Conservation (phyloP, 2,329 filamentous ascomycete species). For the Fusarium equiseti region DNA sequence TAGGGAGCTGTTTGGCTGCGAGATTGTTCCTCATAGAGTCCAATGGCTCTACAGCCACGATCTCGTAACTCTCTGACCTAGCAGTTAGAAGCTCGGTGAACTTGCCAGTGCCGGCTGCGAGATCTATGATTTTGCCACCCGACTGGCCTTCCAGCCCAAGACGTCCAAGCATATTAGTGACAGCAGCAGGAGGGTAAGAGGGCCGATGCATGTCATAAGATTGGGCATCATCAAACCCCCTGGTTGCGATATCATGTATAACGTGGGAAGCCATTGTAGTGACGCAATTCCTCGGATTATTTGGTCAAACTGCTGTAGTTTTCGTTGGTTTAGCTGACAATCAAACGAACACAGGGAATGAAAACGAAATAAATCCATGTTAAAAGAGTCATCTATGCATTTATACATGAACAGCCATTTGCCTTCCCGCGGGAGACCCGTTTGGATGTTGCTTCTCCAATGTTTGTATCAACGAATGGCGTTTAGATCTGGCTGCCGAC, state of each 20-base stretch:
- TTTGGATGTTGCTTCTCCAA: conserved; percentile 2
- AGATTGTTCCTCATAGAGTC: conserved; percentile 73
- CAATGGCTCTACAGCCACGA: conserved; percentile 75
- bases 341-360: conserved; percentile 10
- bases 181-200: conserved; percentile 70
- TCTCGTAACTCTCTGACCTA: conserved; percentile 68
- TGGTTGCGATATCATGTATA: conserved; percentile 64
- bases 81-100: conserved; percentile 73
- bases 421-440: conserved; percentile 25
- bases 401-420: conserved; percentile 32
- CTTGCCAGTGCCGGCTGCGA: conserved; percentile 78
- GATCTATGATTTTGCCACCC: conserved; percentile 68
- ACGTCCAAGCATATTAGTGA: conserved; percentile 67
- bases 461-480: conserved; percentile 29
- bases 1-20: conserved; percentile 65
- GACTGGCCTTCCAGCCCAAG: conserved; percentile 63
- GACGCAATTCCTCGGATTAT: background rate
- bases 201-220: conserved; percentile 77
- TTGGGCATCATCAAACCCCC: conserved; percentile 74
- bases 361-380: background rate
- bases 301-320: conserved; percentile 4
- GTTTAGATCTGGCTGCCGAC: conserved; percentile 29
- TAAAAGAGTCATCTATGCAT: conserved; percentile 11
- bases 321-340: background rate
- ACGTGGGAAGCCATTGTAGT: conserved; percentile 38